Evolutionary conservation across 2,329 filamentous ascomycete species (phyloP), one percentile per base, ranked within the genome.

Genomic region (Stemphylium beticola): DNA sequence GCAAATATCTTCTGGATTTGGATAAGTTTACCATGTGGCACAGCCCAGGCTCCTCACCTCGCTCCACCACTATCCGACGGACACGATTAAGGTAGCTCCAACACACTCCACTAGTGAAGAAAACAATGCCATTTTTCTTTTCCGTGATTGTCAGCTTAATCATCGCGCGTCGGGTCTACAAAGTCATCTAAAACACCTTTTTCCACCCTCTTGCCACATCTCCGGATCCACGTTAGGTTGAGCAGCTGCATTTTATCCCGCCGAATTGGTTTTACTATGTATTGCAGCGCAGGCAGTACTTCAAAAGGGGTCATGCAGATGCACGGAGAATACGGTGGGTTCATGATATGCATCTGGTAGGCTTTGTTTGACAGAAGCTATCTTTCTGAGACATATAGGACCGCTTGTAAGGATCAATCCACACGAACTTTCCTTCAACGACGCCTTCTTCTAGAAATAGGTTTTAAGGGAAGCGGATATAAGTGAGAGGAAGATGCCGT

Each of bases 191-290:
- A 62, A 73, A 71, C 57, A 62, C 74, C 29, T 78, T 72, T 60
- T 74, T 80, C 49, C 76, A 79, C 33, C 78, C 78, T 1, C 64
- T 80, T 3, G 64, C 73, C 38, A 70, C 71, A 22, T 78, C 74
- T 50, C 78, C 78, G 8, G 79, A 78, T 4, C 78, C 79, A 15
- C 60, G 41, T 2, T 18, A 15, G 58, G 41, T 2, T 18, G 62
- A 6, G 67, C 67, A 9, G 46, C 43, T 36, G 67, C 65, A 7
- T 55, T 47, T 0, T 65, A 63, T 54, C 20, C 48, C 7, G 26
- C 24, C 4, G 49, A 64, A 12, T 53, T 60, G n/a, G n/a, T n/a
- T 7, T 7, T 64, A 62, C 47, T 59, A 53, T 34, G 31, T 57
- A 4, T 10, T 56, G 14, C 34, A 46, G 20, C 49, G 60, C 70